Evolutionary conservation across 2,329 filamentous ascomycete species (phyloP), one percentile per base, ranked within the genome.

Genomic region (Fusarium sp.): DNA sequence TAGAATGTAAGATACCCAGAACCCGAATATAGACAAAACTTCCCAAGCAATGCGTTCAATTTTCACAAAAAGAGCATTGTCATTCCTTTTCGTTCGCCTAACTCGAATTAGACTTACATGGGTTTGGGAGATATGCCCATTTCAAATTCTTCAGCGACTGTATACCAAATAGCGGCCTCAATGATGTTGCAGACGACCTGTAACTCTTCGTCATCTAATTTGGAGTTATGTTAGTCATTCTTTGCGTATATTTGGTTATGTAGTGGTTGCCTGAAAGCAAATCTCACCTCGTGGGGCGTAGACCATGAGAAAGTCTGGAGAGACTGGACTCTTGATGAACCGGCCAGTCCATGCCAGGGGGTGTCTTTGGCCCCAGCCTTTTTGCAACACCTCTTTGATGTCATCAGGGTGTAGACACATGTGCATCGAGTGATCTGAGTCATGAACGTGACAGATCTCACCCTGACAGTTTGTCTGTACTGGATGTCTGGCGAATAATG

Each of bases 401-500:
- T 97, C 94, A 44, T 91, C 87, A 0, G 93, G 92, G 76, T 96
- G 93, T 55, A 97, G 84, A 51, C 89, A 92, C 81, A 96, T 84
- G 79, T 97, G 94, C 86, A 96, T 84, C 6, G 89, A 92, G 66
- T 91, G 88, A 71, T 96, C 93, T 25, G 86, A 90, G 51, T 90
- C 88, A 79, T 97, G 94, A 14, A 93, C 88, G 78, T 97, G 94
- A 74, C 89, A 92, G 45, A 97, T 87, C 80, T 97, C 94, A n/a
- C 93, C 93, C 72, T 91, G 88, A 73, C 91, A 93, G 14, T 89
- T 92, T 30, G 88, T 87, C 76, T 91, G 91, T 68, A 91, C 83
- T 1, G 91, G 90, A 53, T 87, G 83, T 5, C 82, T 83, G 2
- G 91, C 87, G 79, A 95, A 96, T 1, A 97, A 85, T 1, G 91